Evolutionary conservation across 1,139 yeast species (phyloP).

Genomic region (Diutina ranongensis): DNA sequence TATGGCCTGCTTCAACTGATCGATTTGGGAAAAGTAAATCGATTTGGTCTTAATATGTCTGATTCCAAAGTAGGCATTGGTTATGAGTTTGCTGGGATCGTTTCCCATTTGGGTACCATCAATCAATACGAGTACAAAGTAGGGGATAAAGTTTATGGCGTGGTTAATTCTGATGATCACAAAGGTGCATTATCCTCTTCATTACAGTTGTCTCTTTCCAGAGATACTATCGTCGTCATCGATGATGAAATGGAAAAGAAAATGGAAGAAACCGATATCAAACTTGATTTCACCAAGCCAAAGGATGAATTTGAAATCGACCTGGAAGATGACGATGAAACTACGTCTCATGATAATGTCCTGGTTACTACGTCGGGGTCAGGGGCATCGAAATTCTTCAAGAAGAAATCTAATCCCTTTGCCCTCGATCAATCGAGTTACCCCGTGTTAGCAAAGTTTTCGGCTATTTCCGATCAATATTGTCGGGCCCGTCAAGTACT

Average conservation of each 20-base stretch:
- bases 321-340: background rate
- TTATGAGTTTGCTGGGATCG: conserved; percentile 28
- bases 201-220: conserved; percentile 22
- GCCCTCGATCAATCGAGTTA: conserved; percentile 9
- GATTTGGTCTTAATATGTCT: conserved; percentile 26
- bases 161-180: conserved; percentile 21
- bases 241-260: conserved; percentile 7
- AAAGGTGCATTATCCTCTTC: conserved; percentile 30
- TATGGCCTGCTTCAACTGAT: conserved; percentile 28
- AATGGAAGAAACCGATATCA: conserved; percentile 7
- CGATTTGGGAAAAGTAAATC: conserved; percentile 28
- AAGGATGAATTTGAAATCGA: conserved; percentile 1
- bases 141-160: conserved; percentile 29
- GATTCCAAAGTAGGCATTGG: conserved; percentile 32
- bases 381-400: background rate
- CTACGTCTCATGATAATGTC: background rate
- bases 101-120: conserved; percentile 21
- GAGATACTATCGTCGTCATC: conserved; percentile 19
- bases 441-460: conserved; percentile 25
- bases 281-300: background rate
- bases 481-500: conserved; percentile 31
- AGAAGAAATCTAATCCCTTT: background rate
- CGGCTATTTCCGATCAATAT: conserved; percentile 25
- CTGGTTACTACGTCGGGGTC: background rate
- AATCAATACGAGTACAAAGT: conserved; percentile 14